A percentile compares a stretch with the other conserved stretches of the same genome.
Evolutionary conservation across 495 filamentous ascomycete species (phyloP).

Genomic region (Mytilinidion resinicola): DNA sequence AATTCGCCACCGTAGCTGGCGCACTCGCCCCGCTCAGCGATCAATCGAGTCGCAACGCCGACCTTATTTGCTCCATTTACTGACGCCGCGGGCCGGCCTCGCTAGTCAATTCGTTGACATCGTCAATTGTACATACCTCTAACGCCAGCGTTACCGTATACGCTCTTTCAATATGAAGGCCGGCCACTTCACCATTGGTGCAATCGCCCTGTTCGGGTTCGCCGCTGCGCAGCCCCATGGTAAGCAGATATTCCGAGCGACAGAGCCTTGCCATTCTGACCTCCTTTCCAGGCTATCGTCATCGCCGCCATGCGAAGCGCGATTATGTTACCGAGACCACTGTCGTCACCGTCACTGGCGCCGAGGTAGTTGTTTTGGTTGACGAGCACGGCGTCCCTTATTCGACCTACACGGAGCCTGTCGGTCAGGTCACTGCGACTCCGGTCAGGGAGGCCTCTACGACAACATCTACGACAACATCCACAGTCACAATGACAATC

Average conservation of each 20-base stretch:
- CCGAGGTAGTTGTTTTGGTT: slow-evolving; percentile 57
- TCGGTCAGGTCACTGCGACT: not conserved
- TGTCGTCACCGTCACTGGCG: slow-evolving; percentile 28
- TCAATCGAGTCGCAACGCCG: not conserved
- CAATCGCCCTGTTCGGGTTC: slow-evolving; percentile 32
- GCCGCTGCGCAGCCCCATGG: slow-evolving; percentile 42
- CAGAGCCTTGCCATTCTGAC: not conserved
- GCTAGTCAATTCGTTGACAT: slow-evolving; percentile 2
- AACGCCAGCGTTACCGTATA: not conserved
- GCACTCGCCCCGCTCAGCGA: not conserved
- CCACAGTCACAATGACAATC: not conserved
- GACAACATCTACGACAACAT: not conserved
- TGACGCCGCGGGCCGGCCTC: slow-evolving; percentile 20
- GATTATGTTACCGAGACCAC: slow-evolving; percentile 37
- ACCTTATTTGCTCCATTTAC: not conserved
- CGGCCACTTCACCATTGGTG: slow-evolving; percentile 24
- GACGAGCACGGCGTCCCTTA: slow-evolving; percentile 54
- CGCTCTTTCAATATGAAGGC: slow-evolving; percentile 39
- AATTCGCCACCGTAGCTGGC: not conserved
- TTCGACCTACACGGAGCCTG: slow-evolving; percentile 19
- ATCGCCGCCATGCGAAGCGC: slow-evolving; percentile 29
- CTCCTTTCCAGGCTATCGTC: not conserved
- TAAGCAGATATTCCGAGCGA: slow-evolving; percentile 22
- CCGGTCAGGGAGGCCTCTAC: not conserved
- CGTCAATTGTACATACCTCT: slow-evolving; percentile 22